Evolutionary conservation across 108 stramenopile genomes (phyloP).

Genomic region (Nitzschia palea): DNA sequence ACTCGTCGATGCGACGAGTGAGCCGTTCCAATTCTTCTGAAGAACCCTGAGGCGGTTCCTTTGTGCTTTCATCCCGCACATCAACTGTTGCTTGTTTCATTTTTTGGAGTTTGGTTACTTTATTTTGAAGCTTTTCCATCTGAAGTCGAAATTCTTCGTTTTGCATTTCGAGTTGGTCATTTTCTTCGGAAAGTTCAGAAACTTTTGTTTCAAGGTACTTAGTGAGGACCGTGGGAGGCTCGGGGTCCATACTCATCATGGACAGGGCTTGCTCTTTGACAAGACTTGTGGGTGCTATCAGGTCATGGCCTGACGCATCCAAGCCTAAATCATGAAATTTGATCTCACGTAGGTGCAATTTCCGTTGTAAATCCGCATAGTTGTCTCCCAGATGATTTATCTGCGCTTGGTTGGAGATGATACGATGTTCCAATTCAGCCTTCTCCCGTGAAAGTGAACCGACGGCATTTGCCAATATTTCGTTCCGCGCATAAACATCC

Average conservation of each 20-base stretch:
- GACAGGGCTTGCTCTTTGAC: constrained; percentile 11
- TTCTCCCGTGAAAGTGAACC: not conserved
- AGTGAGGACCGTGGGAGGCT: constrained; percentile 27
- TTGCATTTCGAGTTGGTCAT: constrained; percentile 21
- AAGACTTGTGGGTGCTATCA: not conserved
- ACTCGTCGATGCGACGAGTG: not conserved
- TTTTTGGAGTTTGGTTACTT: not conserved
- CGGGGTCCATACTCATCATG: constrained; percentile 41
- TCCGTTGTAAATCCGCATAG: constrained; percentile 15
- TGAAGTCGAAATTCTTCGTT: not conserved
- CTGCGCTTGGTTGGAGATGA: no score
- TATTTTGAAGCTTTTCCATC: not conserved
- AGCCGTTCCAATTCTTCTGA: not conserved
- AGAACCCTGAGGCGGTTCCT: not conserved
- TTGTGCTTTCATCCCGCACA: no score
- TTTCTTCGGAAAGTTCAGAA: constrained; percentile 16
- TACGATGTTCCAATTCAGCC: not conserved
- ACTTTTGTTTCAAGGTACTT: constrained; percentile 34
- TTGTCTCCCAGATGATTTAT: constrained; percentile 19
- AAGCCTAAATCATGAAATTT: constrained; percentile 18
- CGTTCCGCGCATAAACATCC: not conserved
- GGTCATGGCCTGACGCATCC: constrained; percentile 3
- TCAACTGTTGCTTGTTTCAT: not conserved
- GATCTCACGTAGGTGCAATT: constrained; percentile 7
- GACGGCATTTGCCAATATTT: not conserved